phyloP scores from a whole-genome alignment of 768 basidiomycete species.

The Epithele typhae region DNA sequence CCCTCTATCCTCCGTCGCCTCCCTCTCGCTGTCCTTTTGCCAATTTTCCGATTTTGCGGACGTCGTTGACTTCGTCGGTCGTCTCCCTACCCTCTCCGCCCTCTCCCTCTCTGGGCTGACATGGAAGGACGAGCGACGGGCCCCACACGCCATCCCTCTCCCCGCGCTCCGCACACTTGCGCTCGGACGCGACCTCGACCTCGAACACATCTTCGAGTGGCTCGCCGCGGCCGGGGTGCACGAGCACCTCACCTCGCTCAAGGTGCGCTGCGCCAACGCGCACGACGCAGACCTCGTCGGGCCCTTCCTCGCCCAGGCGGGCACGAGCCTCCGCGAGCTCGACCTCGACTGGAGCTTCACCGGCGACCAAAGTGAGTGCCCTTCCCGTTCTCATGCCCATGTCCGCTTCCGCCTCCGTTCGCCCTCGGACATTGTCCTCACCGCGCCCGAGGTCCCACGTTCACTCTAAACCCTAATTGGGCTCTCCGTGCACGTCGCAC shows the following conservation, averaged over 20 bases:
- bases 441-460: no score
- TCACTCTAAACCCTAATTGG: no score
- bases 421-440: no score
- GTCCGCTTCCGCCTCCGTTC: no score
- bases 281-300: constrained; percentile 19
- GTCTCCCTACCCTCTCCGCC: constrained; percentile 18
- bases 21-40: constrained; percentile 22
- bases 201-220: constrained; percentile 18
- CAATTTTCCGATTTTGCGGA: constrained; percentile 21
- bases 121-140: constrained; percentile 9
- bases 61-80: constrained; percentile 19
- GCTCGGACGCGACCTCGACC: constrained; percentile 18
- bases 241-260: constrained; percentile 11
- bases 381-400: not conserved
- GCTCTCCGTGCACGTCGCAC: no score
- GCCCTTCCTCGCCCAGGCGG: constrained; percentile 15
- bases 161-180: constrained; percentile 6
- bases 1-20: constrained; percentile 12
- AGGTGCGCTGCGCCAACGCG: constrained; percentile 16
- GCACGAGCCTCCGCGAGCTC: constrained; percentile 16
- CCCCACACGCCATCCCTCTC: not conserved
- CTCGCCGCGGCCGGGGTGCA: constrained; percentile 15
- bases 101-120: constrained; percentile 19
- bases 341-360: constrained; percentile 22
- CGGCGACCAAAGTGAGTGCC: constrained; percentile 13